Evolutionary conservation across 805 yeast species (phyloP).

Genomic region (Teunomyces atbi): DNA sequence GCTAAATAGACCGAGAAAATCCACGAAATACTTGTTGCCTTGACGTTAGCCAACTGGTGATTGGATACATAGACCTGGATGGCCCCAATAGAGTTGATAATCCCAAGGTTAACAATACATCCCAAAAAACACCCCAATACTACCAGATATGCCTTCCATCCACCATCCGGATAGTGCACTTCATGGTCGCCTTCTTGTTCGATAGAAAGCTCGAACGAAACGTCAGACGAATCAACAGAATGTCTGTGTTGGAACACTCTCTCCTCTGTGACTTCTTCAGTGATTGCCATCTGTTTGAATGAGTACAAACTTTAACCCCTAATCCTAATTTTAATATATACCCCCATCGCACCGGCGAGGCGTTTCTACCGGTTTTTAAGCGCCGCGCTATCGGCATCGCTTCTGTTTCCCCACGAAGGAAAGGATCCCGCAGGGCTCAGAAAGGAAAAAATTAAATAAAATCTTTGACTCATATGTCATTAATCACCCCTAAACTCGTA

Average conservation of each 20-base stretch:
- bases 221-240: background rate
- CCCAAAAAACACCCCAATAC: slow-evolving; percentile 61
- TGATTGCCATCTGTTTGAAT: background rate
- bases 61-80: slow-evolving; percentile 57
- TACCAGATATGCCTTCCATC: slow-evolving; percentile 52
- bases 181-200: slow-evolving; percentile 1
- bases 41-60: slow-evolving; percentile 49
- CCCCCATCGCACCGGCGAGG: background rate
- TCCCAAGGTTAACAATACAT: slow-evolving; percentile 52
- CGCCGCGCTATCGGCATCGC: background rate
- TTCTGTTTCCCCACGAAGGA: background rate
- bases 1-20: slow-evolving; percentile 58
- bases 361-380: background rate
- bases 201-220: background rate
- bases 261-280: background rate
- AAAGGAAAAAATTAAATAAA: background rate
- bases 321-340: background rate
- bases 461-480: background rate
- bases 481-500: too few relatives aligned
- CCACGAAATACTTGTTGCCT: slow-evolving; percentile 57
- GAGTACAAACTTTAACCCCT: background rate
- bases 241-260: background rate
- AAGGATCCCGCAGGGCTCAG: background rate
- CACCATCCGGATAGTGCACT: slow-evolving; percentile 54
- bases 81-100: slow-evolving; percentile 59